Base-by-base conservation (phyloP, 768 basidiomycete genomes). In the Lyophyllum atratum region DNA sequence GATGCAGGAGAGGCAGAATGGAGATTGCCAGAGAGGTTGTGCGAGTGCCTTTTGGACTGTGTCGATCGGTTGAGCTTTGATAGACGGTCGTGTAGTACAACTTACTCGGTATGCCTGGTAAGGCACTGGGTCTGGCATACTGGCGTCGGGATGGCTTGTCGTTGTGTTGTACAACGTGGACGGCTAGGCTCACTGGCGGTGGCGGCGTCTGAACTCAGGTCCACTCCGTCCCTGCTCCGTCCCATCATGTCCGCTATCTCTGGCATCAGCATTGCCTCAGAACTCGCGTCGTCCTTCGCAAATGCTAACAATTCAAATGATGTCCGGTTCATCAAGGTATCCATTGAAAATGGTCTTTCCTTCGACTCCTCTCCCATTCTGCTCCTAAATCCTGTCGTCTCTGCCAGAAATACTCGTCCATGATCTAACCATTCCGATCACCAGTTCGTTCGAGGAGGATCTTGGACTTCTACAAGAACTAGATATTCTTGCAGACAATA, bases 291-390 rank as follows among this genome's bases (percentile, higher is more conserved):
- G 3, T 70, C 68, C 19, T 92, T 92, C 65, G 79, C 86, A n/a
- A 66, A 78, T 31, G 85, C 87, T 4, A 72, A 85, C 28, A 76
- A 79, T 50, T 70, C 80, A 1, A 76, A 71, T 55, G 67, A 74
- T 37, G 74, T 80, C 54, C 83, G 92, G 42, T 93, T 93, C 72
- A 75, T 94, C 73, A 91, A 91, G 70, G 79, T 93, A 59, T 79
- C 80, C 46, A 92, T 94, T 66, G 73, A 74, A 59, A 84, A 93
- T 68, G 92, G 92, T 92, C 71, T 74, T 63, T 59, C 54, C 40
- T 52, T 63, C 42, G 12, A 49, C 49, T 17, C n/a, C n/a, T 60
- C 55, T 49, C 59, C 39, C 48, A n/a, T 47, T 44, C 24, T 15
- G 42, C 47, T 54, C 47, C 28, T 42, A 31, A 33, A 59, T 52